Conservation (phyloP, 108 stramenopile genomes). For the Cyclotella atomus region DNA sequence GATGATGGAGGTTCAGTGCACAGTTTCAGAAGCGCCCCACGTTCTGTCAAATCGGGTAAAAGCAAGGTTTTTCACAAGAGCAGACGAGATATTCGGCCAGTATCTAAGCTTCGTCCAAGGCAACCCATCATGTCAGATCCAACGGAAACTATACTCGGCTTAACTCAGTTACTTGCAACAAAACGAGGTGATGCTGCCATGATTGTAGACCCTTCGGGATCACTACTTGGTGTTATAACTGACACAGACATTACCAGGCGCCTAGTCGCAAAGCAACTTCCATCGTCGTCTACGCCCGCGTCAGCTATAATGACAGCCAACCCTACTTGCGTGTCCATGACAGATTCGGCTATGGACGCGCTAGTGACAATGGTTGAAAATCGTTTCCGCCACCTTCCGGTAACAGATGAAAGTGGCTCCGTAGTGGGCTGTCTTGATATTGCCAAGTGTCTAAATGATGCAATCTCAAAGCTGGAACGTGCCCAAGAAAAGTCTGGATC, state of each 20-base stretch:
- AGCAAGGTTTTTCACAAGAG: conserved; percentile 2
- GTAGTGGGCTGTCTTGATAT: conserved; percentile 93
- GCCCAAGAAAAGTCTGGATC: conserved; percentile 52
- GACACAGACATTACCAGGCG: conserved; percentile 83
- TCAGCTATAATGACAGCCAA: conserved; percentile 84
- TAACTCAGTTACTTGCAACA: conserved; percentile 64
- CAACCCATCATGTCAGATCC: conserved; percentile 60
- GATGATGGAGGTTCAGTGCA: conserved; percentile 58
- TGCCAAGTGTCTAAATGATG: conserved; percentile 95
- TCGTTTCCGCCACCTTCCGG: conserved; percentile 92
- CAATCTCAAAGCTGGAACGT: conserved; percentile 89
- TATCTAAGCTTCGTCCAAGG: conserved; percentile 75
- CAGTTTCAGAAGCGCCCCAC: conserved; percentile 35
- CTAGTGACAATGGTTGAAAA: conserved; percentile 93
- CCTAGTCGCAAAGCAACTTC: conserved; percentile 75
- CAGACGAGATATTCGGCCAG: conserved; percentile 3
- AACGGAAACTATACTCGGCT: conserved; percentile 53
- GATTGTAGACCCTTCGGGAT: conserved; percentile 56
- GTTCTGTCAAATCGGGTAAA: conserved; percentile 16
- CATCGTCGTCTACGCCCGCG: conserved; percentile 60
- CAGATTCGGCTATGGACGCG: conserved; percentile 88
- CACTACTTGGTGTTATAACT: conserved; percentile 81
- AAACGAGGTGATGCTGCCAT: conserved; percentile 72
- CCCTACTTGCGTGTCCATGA: conserved; percentile 82
- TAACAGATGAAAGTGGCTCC: conserved; percentile 77